Conservation (phyloP, 139 green algal species). For the Picocystis salinarum region DNA sequence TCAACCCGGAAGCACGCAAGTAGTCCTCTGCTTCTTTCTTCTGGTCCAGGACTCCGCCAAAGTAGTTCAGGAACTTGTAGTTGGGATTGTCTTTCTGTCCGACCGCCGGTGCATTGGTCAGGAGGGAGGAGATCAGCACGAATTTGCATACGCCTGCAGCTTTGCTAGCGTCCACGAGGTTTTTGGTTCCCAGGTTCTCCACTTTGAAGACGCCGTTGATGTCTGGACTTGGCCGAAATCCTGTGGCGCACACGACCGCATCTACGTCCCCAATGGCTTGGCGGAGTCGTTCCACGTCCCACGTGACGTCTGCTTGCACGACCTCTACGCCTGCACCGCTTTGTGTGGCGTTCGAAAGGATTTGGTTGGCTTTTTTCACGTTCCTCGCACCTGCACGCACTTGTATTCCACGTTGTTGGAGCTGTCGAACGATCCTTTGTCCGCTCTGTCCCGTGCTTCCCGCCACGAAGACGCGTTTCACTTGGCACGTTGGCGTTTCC, state of each 20-base stretch:
- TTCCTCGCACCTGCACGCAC: too few species aligned
- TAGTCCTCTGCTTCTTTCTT: conserved; percentile 44
- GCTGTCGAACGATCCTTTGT: too few species aligned
- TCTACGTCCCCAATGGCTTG: conserved; percentile 24
- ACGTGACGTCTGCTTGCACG: conserved; percentile 36
- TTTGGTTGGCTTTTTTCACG: too few species aligned
- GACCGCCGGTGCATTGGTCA: conserved; percentile 32
- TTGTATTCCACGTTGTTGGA: too few species aligned
- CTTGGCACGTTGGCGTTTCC: too few species aligned
- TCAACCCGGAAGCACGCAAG: conserved; percentile 49
- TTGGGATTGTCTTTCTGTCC: conserved; percentile 33
- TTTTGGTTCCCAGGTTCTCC: conserved; percentile 43
- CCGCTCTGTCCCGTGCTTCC: too few species aligned
- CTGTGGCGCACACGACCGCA: conserved; percentile 42
- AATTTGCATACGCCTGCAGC: conserved; percentile 24
- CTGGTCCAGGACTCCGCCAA: conserved; percentile 26
- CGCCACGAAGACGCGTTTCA: too few species aligned
- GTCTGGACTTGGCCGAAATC: too few species aligned
- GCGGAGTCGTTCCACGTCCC: conserved; percentile 29
- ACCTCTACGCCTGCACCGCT: conserved; percentile 12
- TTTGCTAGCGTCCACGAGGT: conserved; percentile 43
- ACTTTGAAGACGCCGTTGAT: conserved; percentile 56
- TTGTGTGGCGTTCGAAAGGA: too few species aligned
- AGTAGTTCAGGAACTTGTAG: conserved; percentile 40
- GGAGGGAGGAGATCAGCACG: conserved; percentile 30